Base-by-base conservation (phyloP, 108 stramenopile species). In the Fistulifera pelliculosa region DNA sequence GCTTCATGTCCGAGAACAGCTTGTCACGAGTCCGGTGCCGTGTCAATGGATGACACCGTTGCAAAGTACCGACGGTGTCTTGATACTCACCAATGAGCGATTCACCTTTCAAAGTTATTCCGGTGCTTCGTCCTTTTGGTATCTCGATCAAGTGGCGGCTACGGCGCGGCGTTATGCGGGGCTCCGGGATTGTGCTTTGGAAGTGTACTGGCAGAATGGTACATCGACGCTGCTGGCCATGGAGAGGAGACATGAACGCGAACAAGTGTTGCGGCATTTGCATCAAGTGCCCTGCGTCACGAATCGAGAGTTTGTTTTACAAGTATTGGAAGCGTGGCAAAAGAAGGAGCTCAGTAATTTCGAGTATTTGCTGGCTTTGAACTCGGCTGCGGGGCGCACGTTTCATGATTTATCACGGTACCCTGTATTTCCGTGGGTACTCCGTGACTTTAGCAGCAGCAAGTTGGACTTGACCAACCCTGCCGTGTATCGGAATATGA, bases 401-500 rank as follows among this genome's bases (percentile, higher is more conserved):
- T 75, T 90, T 48, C 90, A 93, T 58, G 99, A 99, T 65, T 56
- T 98, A 44, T 87, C 93, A 1, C 90, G 97, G 52, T 99, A 99
- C 71, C 99, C 99, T 19, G 96, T 99, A 14, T 96, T 96, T 69
- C 99, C 99, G 10, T 98, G 97, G 96, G 85, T 99, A 11, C 45
- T 99, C 17, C 47, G 76, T 27, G 87, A 94, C 70, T 98, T 91
- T 68, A 64, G 44, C 41, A 74, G 76, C 50, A 45, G 44, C 44
- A 81, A 60, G 35, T 65, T 96, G 47, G 87, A 93, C 70, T 60
- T 81, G 66, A 76, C 27, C 15, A 52, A 80, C 22, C 49, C 64
- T 13, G 42, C 51, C 2, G 79, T 72, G 19, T 89, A 90, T 62
- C 88, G 98, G 12, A 96, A 98, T 76, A 60, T 98, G 60, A 65